These are phyloP conservation scores for Wickerhamomyces rabaulensis DNA, from an alignment of 805 yeast species.

Conservation along the genomic window DNA sequence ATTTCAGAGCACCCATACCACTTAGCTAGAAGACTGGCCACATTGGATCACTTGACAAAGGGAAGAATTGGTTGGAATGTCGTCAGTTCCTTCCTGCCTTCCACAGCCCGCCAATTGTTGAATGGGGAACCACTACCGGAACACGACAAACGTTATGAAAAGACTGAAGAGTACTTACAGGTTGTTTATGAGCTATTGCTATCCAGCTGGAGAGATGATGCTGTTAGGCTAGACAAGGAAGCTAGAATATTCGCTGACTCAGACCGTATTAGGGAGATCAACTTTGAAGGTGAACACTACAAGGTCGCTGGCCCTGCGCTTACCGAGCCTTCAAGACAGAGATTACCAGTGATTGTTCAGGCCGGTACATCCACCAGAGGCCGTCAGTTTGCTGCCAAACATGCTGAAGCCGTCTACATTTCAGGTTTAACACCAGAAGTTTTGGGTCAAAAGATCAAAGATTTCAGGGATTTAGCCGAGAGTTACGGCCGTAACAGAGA, in stretches of 20 bases:
- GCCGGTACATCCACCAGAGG: slow-evolving; percentile 41
- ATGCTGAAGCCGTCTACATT: slow-evolving; percentile 38
- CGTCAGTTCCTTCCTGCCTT: slow-evolving; percentile 37
- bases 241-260: slow-evolving; percentile 29
- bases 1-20: slow-evolving; percentile 38
- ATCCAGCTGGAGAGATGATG: slow-evolving; percentile 36
- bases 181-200: slow-evolving; percentile 33
- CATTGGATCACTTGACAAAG: slow-evolving; percentile 36
- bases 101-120: slow-evolving; percentile 34
- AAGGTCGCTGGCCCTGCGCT: slow-evolving; percentile 30
- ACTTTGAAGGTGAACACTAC: slow-evolving; percentile 21
- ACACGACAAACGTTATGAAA: slow-evolving; percentile 36
- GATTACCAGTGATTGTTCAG: slow-evolving; percentile 39
- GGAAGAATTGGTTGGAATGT: slow-evolving; percentile 45
- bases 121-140: slow-evolving; percentile 25
- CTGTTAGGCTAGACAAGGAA: slow-evolving; percentile 16
- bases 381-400: slow-evolving; percentile 35
- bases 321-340: slow-evolving; percentile 38
- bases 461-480: slow-evolving; percentile 15
- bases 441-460: slow-evolving; percentile 14
- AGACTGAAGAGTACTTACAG: slow-evolving; percentile 36
- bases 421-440: slow-evolving; percentile 29
- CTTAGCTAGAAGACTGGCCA: slow-evolving; percentile 23
- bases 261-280: slow-evolving; percentile 29
- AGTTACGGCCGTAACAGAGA: slow-evolving; percentile 1